Evolutionary conservation across 2,329 filamentous ascomycete genomes (phyloP).

Genomic region (Fusarium sp.): DNA sequence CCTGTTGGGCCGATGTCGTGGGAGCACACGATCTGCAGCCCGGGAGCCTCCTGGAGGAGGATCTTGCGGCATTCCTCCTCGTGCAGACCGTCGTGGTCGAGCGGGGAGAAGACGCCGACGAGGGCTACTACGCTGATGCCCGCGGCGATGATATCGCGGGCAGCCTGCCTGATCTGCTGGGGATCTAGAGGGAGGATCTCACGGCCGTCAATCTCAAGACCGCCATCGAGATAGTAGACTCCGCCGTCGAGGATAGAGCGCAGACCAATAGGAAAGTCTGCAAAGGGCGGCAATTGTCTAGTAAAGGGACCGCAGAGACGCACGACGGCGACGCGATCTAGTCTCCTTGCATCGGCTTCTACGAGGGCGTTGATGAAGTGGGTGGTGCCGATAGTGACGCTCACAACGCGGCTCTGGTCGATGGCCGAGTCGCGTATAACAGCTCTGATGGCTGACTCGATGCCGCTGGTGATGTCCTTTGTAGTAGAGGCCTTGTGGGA

Average conservation of each 20-base stretch:
- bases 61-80: constrained; percentile 55
- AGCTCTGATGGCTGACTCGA: constrained; percentile 57
- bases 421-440: constrained; percentile 54
- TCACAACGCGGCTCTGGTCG: constrained; percentile 54
- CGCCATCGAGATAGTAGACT: constrained; percentile 56
- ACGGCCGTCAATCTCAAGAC: constrained; percentile 61
- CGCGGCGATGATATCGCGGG: constrained; percentile 49
- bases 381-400: constrained; percentile 62
- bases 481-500: constrained; percentile 63
- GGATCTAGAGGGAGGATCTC: constrained; percentile 54
- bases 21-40: constrained; percentile 55
- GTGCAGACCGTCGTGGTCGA: constrained; percentile 55
- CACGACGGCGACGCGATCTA: constrained; percentile 59
- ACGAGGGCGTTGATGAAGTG: constrained; percentile 63
- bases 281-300: constrained; percentile 57
- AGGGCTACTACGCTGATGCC: constrained; percentile 55
- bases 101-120: constrained; percentile 59
- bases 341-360: constrained; percentile 56
- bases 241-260: constrained; percentile 56
- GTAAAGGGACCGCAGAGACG: constrained; percentile 59
- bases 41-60: constrained; percentile 51
- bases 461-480: constrained; percentile 61
- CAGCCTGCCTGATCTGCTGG: constrained; percentile 51
- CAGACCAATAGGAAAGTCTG: constrained; percentile 57
- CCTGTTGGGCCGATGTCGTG: constrained; percentile 58